Evolutionary conservation across 2,329 filamentous ascomycete species (phyloP).

Genomic region (Arthrobotrys megalospora): DNA sequence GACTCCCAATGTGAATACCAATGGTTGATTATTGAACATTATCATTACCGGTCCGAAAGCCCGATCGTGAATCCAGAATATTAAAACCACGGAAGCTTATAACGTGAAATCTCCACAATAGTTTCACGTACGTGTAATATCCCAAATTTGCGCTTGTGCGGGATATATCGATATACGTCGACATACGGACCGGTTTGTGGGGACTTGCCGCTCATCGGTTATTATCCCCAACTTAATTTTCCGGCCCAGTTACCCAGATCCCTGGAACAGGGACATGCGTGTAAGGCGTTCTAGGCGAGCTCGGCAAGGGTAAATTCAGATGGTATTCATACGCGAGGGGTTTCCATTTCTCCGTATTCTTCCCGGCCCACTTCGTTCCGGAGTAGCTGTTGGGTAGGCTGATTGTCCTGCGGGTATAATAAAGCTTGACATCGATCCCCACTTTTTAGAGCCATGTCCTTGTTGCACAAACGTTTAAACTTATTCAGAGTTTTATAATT

Average conservation of each 20-base stretch:
- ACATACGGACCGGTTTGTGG: too few relatives aligned
- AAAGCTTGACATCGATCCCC: constrained; percentile 12
- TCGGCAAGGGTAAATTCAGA: constrained; percentile 14
- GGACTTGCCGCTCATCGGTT: neutral
- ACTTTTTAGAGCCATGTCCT: constrained; percentile 41
- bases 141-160: too few relatives aligned
- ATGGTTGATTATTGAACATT: neutral
- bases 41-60: neutral
- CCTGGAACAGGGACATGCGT: constrained; percentile 31
- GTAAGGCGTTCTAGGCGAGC: constrained; percentile 24
- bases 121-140: too few relatives aligned
- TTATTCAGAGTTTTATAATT: constrained; percentile 6
- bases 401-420: constrained; percentile 16
- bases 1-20: too few relatives aligned
- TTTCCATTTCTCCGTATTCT: constrained; percentile 37
- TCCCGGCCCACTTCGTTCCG: constrained; percentile 6
- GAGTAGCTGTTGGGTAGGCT: neutral
- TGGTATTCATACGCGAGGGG: constrained; percentile 2
- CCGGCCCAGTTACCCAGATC: constrained; percentile 9
- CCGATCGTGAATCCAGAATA: neutral
- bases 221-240: constrained; percentile 17
- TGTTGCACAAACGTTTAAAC: constrained; percentile 25
- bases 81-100: neutral
- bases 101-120: too few relatives aligned
- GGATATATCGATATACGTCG: too few relatives aligned